These are phyloP conservation scores for Gypsophila paniculata DNA, from an alignment of 179 eudicot species.

Conservation along the genomic window DNA sequence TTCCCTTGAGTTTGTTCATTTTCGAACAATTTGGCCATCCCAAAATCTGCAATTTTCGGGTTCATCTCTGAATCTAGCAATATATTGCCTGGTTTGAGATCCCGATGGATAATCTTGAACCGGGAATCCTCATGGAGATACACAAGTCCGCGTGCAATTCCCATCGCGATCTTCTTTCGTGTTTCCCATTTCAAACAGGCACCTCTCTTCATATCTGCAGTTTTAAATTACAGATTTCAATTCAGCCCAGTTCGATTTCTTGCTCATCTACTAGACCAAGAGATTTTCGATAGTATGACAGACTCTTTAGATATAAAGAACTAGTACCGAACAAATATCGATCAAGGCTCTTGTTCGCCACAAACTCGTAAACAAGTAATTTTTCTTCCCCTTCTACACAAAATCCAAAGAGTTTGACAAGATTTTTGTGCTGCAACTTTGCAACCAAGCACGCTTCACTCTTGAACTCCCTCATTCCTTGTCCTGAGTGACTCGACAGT, in stretches of 20 bases:
- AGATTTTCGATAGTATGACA: too few species aligned
- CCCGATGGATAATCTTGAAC: conserved; percentile 6
- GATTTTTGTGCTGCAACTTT: conserved; percentile 30
- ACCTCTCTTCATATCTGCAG: conserved; percentile 13
- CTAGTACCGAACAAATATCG: conserved; percentile 14
- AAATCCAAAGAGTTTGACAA: conserved; percentile 29
- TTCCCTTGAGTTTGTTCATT: conserved; percentile 23
- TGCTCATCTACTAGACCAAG: too few species aligned
- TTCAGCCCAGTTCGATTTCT: too few species aligned
- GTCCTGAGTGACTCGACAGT: conserved; percentile 15
- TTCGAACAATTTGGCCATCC: conserved; percentile 27
- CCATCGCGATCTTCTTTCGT: conserved; percentile 17
- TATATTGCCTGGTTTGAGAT: conserved; percentile 22
- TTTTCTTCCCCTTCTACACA: conserved; percentile 23
- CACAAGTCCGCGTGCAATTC: conserved; percentile 15
- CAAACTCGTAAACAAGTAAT: conserved; percentile 23
- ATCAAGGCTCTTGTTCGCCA: conserved; percentile 9
- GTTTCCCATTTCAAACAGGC: conserved; percentile 23
- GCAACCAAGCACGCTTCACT: conserved; percentile 24
- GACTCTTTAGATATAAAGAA: background rate
- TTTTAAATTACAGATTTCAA: too few species aligned
- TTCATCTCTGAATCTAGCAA: conserved; percentile 23
- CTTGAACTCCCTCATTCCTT: conserved; percentile 23
- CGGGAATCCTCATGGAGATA: conserved; percentile 18
- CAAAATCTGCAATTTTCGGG: conserved; percentile 31